Percentiles rank a stretch among this genome's conserved stretches.
Conservation (phyloP, 306 rosid species). For the Corylus americana region DNA sequence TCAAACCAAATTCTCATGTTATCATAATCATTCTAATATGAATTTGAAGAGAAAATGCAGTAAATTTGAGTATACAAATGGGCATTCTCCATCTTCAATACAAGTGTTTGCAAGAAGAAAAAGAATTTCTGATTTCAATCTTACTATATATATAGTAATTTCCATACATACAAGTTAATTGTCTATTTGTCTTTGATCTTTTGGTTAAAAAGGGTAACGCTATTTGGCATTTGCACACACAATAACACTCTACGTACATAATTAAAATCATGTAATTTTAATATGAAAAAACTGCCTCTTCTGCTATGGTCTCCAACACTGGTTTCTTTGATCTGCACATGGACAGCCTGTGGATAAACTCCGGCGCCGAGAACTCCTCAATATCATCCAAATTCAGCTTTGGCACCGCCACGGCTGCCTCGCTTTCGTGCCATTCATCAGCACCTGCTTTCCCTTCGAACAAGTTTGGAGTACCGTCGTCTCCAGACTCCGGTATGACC, state of each 20-base stretch:
- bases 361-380: slow-evolving; percentile 58
- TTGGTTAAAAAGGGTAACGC: background rate
- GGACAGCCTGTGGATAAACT: slow-evolving; percentile 60
- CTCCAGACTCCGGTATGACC: slow-evolving; percentile 26
- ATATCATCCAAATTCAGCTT: slow-evolving; percentile 59
- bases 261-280: slow-evolving; percentile 15
- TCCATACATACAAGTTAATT: no score
- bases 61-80: no score
- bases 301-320: slow-evolving; percentile 73
- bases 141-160: no score
- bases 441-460: background rate
- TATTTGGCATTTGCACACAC: background rate
- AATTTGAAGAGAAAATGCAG: no score
- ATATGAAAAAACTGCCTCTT: slow-evolving; percentile 47
- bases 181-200: no score
- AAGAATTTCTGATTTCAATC: no score
- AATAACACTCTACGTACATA: no score
- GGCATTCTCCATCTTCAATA: no score
- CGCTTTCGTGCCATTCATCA: background rate
- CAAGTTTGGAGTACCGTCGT: background rate
- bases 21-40: no score
- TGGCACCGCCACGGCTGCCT: slow-evolving; percentile 5
- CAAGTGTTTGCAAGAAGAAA: no score
- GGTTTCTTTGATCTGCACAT: slow-evolving; percentile 81
- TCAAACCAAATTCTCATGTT: no score